Evolutionary conservation across 192 early-diverging fungal species (phyloP), one percentile per base, ranked within the genome.

Genomic region (Coemansia sp.): DNA sequence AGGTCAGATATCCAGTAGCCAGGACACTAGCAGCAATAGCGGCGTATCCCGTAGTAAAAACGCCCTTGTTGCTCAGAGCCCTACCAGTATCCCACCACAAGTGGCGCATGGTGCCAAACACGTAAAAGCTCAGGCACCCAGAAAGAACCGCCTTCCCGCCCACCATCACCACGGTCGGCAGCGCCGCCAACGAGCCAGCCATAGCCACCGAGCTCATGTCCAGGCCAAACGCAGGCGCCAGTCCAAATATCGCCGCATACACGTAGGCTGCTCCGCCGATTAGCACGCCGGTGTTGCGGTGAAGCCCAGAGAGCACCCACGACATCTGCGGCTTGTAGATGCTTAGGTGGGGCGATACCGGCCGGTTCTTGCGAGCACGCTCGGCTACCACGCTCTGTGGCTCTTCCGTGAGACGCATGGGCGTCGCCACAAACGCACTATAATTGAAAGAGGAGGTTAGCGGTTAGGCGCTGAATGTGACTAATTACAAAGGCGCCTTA

Each of bases 301-400:
- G 87, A 47, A 82, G 64, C 37, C 59, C 69, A 16, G 93, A 95
- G 66, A 94, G 68, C 66, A 84, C 75, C 93, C 89, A 92, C 21
- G 94, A 91, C 73, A 95, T 71, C 72, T 96, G 93, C 36, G 91
- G 91, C 85, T 94, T 84, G 86, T 96, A 98, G 83, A 98, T 98
- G 48, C 81, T 79, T 60, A 95, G 72, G 64, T 95, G 88, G 23
- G 94, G 95, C 57, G 90, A 88, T 20, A 89, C 81, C 20, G 95
- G 95, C 42, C 95, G 90, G 77, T 79, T 75, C 71, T 78, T 71
- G 16, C 59, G 68, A 14, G 80, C 83, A 41, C 78, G 83, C 69
- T 75, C 75, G 6, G 83, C 78, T 8, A 85, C 70, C 16, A 65
- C 70, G 12, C 61, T 45, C 57, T 85, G 83, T 14, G 69, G 59